Conservation (phyloP, 768 basidiomycete species). For the Aureoboletus auriporus region DNA sequence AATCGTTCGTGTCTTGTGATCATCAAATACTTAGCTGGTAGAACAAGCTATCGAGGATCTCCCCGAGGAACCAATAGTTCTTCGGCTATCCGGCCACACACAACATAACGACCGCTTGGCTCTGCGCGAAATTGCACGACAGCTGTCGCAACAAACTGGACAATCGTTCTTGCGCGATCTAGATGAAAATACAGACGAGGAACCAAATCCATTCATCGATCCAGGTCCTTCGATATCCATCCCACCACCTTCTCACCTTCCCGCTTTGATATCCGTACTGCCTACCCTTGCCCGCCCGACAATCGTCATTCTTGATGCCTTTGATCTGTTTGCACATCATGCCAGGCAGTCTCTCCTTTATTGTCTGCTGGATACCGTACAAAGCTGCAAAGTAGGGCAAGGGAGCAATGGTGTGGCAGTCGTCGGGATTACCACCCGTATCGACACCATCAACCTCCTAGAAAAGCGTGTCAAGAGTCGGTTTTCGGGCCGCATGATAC, state of each 20-base stretch:
- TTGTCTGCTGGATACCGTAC: conserved; percentile 91
- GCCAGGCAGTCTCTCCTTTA: conserved; percentile 91
- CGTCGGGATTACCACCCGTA: conserved; percentile 79
- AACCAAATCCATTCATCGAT: conserved; percentile 52
- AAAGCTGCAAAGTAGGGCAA: conserved; percentile 66
- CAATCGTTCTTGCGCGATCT: conserved; percentile 43
- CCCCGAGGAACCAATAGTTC: conserved; percentile 55
- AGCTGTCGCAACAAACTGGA: conserved; percentile 77
- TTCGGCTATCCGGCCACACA: conserved; percentile 81
- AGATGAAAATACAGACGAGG: conserved; percentile 33
- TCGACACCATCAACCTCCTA: conserved; percentile 83
- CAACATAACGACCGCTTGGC: conserved; percentile 86
- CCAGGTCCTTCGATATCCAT: conserved; percentile 34
- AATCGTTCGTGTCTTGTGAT: conserved; percentile 2
- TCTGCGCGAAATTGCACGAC: conserved; percentile 87
- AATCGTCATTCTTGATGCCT: conserved; percentile 82
- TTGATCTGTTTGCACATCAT: conserved; percentile 91
- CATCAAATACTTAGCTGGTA: conserved; percentile 43
- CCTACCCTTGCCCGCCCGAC: conserved; percentile 79
- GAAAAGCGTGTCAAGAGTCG: conserved; percentile 98
- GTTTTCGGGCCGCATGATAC: conserved; percentile 88
- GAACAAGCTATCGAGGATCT: conserved; percentile 51
- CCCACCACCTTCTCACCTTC: conserved; percentile 67
- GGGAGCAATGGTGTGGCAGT: conserved; percentile 73
- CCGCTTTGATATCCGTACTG: conserved; percentile 68